Evolutionary conservation across 306 rosid species (phyloP), one percentile per base, ranked within the genome.

Genomic region (Trifolium dubium): DNA sequence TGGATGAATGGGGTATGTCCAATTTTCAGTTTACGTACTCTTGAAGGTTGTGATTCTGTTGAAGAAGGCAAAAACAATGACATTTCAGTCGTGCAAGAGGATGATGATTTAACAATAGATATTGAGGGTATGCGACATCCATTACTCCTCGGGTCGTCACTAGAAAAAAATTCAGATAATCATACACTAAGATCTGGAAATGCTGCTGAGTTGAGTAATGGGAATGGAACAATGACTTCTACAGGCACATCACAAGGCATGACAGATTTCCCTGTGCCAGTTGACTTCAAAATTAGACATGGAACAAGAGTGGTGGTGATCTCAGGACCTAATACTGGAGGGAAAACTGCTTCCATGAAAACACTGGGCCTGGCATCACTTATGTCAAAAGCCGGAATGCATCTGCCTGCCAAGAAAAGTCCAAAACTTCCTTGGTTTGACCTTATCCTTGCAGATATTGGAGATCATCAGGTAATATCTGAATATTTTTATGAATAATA

Each of bases 311-410:
- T 93, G 82, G 96, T 91, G 78, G 96, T 93, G 77, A 88, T 93
- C 77, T 93, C 98, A 51, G 98, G 98, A 50, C 97, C 98, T 80
- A 93, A 93, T 74, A 93, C 97, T 14, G 98, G 97, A 61, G 98
- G 98, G 15, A 93, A 93, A 89, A 93, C 97, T 74, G 97, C 98
- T 78, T 91, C 98, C 76, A 84, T 93, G 88, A 93, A 93, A 81
- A 83, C 92, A 39, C 74, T 93, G 84, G 98, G 98, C 75, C 78
- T 93, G 64, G 93, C 89, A 67, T 89, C 97, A 23, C 93, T 93
- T 68, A 93, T 93, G 97, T 90, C 94, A 46, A 93, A 93, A 85
- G 97, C 98, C 69, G 98, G 98, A 74, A 91, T 93, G 92, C 89
- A 88, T 79, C 80, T 93, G 73, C 97, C 98, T 65, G 94, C 98